Base-by-base conservation (phyloP, 768 basidiomycete genomes). In the Daedaleopsis nitida region DNA sequence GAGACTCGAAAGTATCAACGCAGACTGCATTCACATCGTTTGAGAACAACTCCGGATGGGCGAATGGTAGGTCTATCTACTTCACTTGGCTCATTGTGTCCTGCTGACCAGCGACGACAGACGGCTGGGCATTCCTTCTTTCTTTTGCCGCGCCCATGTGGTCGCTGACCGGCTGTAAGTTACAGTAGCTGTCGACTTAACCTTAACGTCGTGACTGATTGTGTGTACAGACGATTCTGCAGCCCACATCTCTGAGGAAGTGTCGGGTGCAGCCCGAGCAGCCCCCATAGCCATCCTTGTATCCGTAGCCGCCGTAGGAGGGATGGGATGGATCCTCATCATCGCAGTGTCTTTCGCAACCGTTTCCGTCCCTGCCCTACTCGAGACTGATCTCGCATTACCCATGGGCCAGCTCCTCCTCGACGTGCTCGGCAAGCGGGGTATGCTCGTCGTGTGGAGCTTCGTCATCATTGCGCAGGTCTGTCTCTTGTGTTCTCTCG, bases 71-170 rank as follows among this genome's bases (percentile, higher is more conserved):
- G 81, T 70, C 55, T 23, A 10, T 21, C 8, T 16, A 37, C 35
- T 37, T 1, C 16, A 51, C 27, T 32, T 17, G 48, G n/a, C 16
- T 17, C 42, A 38, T 49, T 35, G 24, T 10, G 45, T 12, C 10
- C 9, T 32, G 21, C 3, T 45, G 16, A 35, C 24, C 39, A 34
- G 19, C 24, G 10, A 1, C 13, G 43, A 27, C 67, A 89, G 88
- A 81, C 70, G 86, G 86, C 14, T 89, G 87, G 87, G 86, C 87
- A 0, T 89, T 89, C 69, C 76, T 89, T 62, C 69, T 90, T 35
- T 79, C 89, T 0, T 89, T 90, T 67, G 87, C 87, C 0, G 80
- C 88, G 3, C 86, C 87, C 0, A 90, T 90, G 88, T 90, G 88
- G 88, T 87, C 87, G 4, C 72, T 90, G 57, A 89, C 87, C 1